phyloP scores from a whole-genome alignment of 345 rosid genomes.

The Arabis hirsuta region DNA sequence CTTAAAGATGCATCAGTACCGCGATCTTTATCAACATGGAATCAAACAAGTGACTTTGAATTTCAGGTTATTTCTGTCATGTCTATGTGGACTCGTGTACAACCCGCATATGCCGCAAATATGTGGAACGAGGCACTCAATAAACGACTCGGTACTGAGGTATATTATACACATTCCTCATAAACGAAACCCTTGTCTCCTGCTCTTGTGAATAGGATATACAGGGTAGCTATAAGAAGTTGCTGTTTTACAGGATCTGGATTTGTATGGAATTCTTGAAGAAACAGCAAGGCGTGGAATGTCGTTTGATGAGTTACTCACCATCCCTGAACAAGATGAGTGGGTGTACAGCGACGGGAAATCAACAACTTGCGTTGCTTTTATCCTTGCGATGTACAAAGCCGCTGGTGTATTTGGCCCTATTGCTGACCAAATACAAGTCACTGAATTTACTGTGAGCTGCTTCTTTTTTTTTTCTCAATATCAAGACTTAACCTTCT shows the following conservation, averaged over 20 bases:
- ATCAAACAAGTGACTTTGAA: conserved; percentile 10
- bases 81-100: conserved; percentile 98
- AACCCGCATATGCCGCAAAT: conserved; percentile 96
- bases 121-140: conserved; percentile 99
- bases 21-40: background rate
- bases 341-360: conserved; percentile 98
- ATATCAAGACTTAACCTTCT: background rate
- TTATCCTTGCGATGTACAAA: conserved; percentile 92
- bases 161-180: conserved; percentile 29
- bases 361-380: conserved; percentile 93
- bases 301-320: conserved; percentile 80
- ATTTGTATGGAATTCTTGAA: conserved; percentile 69
- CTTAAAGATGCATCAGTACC: background rate
- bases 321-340: conserved; percentile 90
- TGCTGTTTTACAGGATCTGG: conserved; percentile 61
- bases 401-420: conserved; percentile 87
- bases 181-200: background rate
- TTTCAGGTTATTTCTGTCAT: conserved; percentile 96
- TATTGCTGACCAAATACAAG: conserved; percentile 74
- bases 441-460: conserved; percentile 92
- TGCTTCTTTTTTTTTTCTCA: background rate
- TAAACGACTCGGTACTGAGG: conserved; percentile 95
- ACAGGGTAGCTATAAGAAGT: background rate
- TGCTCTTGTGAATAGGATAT: background rate
- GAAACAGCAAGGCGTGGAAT: conserved; percentile 86